These are phyloP conservation scores for Fomitopsis betulina DNA, from an alignment of 1,284 basidiomycete genomes.

Conservation along the genomic window DNA sequence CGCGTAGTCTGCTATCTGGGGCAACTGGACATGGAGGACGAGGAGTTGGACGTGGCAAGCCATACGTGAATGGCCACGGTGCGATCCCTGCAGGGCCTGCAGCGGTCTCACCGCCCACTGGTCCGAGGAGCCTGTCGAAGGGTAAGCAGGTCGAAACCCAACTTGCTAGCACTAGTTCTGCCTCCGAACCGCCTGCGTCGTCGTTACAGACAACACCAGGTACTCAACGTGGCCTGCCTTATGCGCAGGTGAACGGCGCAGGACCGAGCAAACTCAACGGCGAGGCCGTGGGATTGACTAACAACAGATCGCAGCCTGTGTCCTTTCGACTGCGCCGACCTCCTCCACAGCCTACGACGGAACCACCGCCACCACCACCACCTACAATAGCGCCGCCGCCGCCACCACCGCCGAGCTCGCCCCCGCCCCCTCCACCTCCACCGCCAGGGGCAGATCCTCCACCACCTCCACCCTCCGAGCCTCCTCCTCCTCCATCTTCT, in stretches of 20 bases:
- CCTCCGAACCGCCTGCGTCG: constrained; percentile 13
- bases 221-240: constrained; percentile 10
- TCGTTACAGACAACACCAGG: constrained; percentile 9
- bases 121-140: constrained; percentile 26
- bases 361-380: constrained; percentile 12
- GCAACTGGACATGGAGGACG: constrained; percentile 24
- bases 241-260: constrained; percentile 23
- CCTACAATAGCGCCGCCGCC: constrained; percentile 10
- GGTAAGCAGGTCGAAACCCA: constrained; percentile 30
- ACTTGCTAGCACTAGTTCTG: constrained; percentile 18
- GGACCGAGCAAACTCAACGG: constrained; percentile 18
- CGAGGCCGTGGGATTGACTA: constrained; percentile 19
- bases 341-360: constrained; percentile 13
- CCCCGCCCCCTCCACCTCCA: constrained; percentile 8
- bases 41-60: constrained; percentile 23
- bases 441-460: constrained; percentile 1
- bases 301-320: constrained; percentile 18
- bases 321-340: constrained; percentile 27
- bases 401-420: constrained; percentile 15
- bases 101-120: constrained; percentile 23
- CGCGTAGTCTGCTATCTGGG: constrained; percentile 41
- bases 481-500: constrained; percentile 1
- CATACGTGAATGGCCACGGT: constrained; percentile 26
- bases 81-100: constrained; percentile 19
- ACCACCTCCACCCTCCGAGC: constrained; percentile 5